A percentile compares a stretch with the other conserved stretches of the same genome.
Evolutionary conservation across 108 stramenopile species (phyloP).

Genomic region (Bacterosira constricta): DNA sequence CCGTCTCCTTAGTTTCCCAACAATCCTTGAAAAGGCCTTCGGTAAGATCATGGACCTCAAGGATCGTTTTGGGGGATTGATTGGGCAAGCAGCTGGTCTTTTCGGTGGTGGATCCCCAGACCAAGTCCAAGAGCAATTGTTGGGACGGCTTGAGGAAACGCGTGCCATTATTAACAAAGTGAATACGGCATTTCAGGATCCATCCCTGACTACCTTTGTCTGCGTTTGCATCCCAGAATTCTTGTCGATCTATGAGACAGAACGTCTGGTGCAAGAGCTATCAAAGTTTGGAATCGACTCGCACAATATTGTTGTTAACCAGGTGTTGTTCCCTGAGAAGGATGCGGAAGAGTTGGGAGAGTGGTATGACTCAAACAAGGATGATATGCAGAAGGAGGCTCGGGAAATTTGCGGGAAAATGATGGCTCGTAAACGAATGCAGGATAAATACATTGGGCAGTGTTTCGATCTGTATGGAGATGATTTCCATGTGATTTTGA

Average conservation of each 20-base stretch:
- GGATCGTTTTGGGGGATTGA: constrained; percentile 94
- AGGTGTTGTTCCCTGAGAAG: constrained; percentile 99
- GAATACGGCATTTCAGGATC: constrained; percentile 96
- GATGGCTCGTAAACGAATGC: constrained; percentile 98
- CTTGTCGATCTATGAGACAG: constrained; percentile 99
- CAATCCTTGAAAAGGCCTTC: constrained; percentile 96
- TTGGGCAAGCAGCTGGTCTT: constrained; percentile 93
- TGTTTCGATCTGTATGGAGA: constrained; percentile 98
- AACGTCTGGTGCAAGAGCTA: constrained; percentile 99
- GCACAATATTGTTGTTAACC: constrained; percentile 99
- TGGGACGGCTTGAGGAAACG: constrained; percentile 93
- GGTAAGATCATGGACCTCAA: constrained; percentile 97
- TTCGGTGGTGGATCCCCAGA: constrained; percentile 82
- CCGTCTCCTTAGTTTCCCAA: constrained; percentile 94
- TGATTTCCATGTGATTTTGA: constrained; percentile 97
- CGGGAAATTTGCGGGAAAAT: constrained; percentile 95
- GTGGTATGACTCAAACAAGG: constrained; percentile 91
- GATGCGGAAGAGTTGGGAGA: constrained; percentile 94
- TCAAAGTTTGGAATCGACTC: constrained; percentile 98
- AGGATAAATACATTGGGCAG: constrained; percentile 99
- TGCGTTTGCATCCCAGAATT: constrained; percentile 99
- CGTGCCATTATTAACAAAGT: constrained; percentile 93
- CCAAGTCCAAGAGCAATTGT: constrained; percentile 78
- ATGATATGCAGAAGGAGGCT: constrained; percentile 83
- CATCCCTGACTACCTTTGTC: constrained; percentile 97